phyloP scores from a whole-genome alignment of 2,329 filamentous ascomycete species.

The Sporothrix brunneoviolacea region DNA sequence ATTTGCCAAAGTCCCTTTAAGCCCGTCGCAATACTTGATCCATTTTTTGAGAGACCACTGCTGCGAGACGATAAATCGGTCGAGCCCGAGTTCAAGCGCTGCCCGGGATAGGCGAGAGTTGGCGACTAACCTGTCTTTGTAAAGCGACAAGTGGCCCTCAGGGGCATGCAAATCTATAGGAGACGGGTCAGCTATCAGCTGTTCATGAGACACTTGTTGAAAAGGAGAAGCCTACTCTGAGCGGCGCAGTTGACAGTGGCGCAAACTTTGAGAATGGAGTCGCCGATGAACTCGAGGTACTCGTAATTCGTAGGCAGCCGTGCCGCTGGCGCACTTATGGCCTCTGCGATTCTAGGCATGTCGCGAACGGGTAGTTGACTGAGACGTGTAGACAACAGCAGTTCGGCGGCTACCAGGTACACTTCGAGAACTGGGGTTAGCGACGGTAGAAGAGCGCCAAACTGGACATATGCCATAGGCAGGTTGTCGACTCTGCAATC shows the following conservation, averaged over 20 bases:
- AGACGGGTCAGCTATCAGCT: too few species aligned
- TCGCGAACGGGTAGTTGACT: slow-evolving; percentile 46
- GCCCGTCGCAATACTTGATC: slow-evolving; percentile 51
- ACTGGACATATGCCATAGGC: slow-evolving; percentile 36
- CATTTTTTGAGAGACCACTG: slow-evolving; percentile 65
- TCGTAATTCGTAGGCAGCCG: slow-evolving; percentile 65
- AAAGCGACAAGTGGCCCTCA: slow-evolving; percentile 65
- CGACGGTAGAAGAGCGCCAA: slow-evolving; percentile 62
- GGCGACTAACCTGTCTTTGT: slow-evolving; percentile 64
- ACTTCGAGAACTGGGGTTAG: slow-evolving; percentile 65
- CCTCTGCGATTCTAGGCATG: slow-evolving; percentile 53
- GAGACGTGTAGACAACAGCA: slow-evolving; percentile 49
- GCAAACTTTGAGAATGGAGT: slow-evolving; percentile 72
- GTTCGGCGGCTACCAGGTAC: slow-evolving; percentile 52
- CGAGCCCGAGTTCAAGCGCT: slow-evolving; percentile 56
- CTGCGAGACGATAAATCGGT: slow-evolving; percentile 64
- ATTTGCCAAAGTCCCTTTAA: not conserved
- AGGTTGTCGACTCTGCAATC: slow-evolving; percentile 45
- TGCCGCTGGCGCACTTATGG: slow-evolving; percentile 62
- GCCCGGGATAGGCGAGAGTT: slow-evolving; percentile 67
- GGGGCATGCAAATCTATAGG: slow-evolving; percentile 57
- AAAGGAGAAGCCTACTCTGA: slow-evolving; percentile 33
- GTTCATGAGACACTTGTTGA: too few species aligned
- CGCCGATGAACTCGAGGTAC: slow-evolving; percentile 78
- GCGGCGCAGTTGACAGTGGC: slow-evolving; percentile 58